Conservation (phyloP, 1,284 basidiomycete genomes). For the Papiliotrema nemorosa region DNA sequence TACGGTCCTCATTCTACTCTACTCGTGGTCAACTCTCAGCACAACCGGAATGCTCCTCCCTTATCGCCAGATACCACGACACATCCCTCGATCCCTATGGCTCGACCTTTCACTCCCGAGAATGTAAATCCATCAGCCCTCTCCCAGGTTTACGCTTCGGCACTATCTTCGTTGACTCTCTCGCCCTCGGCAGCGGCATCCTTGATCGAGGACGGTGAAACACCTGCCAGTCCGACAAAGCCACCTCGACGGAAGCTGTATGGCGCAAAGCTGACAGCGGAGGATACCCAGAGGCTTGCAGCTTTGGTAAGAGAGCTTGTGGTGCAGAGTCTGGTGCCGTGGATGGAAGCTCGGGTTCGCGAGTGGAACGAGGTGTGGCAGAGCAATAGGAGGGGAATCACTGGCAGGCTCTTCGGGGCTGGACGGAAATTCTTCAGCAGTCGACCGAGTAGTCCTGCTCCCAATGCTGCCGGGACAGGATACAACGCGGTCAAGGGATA, state of each 20-base stretch:
- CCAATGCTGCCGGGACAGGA: conserved; percentile 25
- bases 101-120: conserved; percentile 29
- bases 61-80: conserved; percentile 24
- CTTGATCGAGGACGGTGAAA: conserved; percentile 11
- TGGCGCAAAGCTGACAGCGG: conserved; percentile 58
- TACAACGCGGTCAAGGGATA: conserved; percentile 45
- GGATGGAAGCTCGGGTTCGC: conserved; percentile 90
- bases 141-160: conserved; percentile 41
- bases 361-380: conserved; percentile 94
- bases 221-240: conserved; percentile 13
- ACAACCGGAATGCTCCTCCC: conserved; percentile 11
- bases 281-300: conserved; percentile 74
- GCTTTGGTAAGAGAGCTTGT: conserved; percentile 86
- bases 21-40: conserved; percentile 45
- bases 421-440: conserved; percentile 54
- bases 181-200: conserved; percentile 31
- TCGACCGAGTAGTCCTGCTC: conserved; percentile 40
- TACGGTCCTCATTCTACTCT: conserved; percentile 49
- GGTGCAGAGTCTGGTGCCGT: conserved; percentile 85
- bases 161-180: conserved; percentile 37
- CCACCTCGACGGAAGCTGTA: conserved; percentile 28
- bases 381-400: conserved; percentile 78
- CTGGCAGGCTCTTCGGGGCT: conserved; percentile 79
- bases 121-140: conserved; percentile 27
- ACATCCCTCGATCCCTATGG: conserved; percentile 29